These are phyloP conservation scores for Colletotrichum viniferum DNA, from an alignment of 2,329 filamentous ascomycete species.

Conservation along the genomic window DNA sequence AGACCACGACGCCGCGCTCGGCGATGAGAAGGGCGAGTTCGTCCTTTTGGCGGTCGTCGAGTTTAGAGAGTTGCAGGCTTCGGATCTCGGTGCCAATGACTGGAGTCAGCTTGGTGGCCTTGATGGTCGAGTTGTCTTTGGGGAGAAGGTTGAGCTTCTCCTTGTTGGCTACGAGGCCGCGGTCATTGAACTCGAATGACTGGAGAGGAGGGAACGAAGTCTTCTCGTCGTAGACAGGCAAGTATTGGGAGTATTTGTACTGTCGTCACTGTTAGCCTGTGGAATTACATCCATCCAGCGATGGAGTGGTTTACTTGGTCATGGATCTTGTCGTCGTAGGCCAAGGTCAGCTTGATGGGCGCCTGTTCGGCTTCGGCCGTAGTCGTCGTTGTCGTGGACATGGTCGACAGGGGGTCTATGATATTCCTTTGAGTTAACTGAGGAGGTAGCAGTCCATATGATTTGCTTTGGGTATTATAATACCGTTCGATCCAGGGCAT, in stretches of 20 bases:
- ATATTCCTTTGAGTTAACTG: accelerated
- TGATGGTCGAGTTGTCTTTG: conserved; percentile 18
- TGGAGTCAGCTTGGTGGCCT: conserved; percentile 18
- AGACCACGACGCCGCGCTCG: conserved; percentile 44
- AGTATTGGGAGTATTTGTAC: conserved; percentile 36
- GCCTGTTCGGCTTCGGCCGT: conserved; percentile 42
- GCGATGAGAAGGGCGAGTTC: conserved; percentile 46
- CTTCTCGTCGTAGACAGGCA: conserved; percentile 37
- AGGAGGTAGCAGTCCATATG: not conserved
- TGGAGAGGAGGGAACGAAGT: conserved; percentile 31
- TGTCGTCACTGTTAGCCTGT: not conserved
- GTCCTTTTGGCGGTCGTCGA: conserved; percentile 42
- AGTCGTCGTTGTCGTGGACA: conserved; percentile 85
- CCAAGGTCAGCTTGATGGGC: not conserved
- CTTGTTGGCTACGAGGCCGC: conserved; percentile 33
- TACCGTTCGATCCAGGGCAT: no score
- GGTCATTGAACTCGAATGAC: conserved; percentile 34
- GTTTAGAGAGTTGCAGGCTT: conserved; percentile 41
- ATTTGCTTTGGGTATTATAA: not conserved
- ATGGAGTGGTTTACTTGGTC: not conserved
- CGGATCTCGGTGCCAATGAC: conserved; percentile 46
- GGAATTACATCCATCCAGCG: not conserved
- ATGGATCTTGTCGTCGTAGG: conserved; percentile 6
- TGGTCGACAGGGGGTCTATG: conserved; percentile 55
- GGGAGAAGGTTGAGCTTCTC: conserved; percentile 31